Percentiles rank a stretch among this genome's conserved stretches.
phyloP scores from a whole-genome alignment of 2,329 filamentous ascomycete species.

The Diaporthe helianthi region DNA sequence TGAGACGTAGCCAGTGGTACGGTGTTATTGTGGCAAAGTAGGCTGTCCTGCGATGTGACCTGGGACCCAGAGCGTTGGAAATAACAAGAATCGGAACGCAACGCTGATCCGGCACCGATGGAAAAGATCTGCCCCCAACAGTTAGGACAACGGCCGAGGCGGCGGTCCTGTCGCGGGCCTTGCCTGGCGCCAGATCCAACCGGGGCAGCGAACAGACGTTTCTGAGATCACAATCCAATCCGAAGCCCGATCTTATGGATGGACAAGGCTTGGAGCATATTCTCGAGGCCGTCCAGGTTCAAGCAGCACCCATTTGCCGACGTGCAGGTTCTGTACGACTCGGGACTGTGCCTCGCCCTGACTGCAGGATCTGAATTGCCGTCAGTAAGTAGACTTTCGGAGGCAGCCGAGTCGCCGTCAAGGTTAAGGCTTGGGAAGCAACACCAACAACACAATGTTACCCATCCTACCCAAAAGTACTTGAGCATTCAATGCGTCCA shows the following conservation, averaged over 20 bases:
- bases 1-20: slow-evolving; percentile 15
- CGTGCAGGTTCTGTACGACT: neutral
- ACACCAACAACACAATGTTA: neutral
- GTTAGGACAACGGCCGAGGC: slow-evolving; percentile 2
- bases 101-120: slow-evolving; percentile 19
- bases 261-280: neutral
- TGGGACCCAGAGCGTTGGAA: slow-evolving; percentile 7
- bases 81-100: slow-evolving; percentile 4
- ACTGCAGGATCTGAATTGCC: neutral
- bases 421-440: neutral
- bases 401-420: slow-evolving; percentile 6
- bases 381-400: neutral
- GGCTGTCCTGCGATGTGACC: slow-evolving; percentile 17
- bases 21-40: slow-evolving; percentile 13
- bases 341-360: neutral
- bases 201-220: neutral
- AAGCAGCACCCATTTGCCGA: neutral
- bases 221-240: neutral
- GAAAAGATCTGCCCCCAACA: slow-evolving; percentile 15
- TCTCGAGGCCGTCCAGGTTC: neutral
- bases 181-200: neutral
- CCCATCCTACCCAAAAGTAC: neutral
- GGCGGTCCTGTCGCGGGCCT: neutral
- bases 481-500: neutral
- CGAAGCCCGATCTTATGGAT: neutral